Evolutionary conservation across 495 filamentous ascomycete genomes (phyloP), one percentile per base, ranked within the genome.

Genomic region (Podospora australis): DNA sequence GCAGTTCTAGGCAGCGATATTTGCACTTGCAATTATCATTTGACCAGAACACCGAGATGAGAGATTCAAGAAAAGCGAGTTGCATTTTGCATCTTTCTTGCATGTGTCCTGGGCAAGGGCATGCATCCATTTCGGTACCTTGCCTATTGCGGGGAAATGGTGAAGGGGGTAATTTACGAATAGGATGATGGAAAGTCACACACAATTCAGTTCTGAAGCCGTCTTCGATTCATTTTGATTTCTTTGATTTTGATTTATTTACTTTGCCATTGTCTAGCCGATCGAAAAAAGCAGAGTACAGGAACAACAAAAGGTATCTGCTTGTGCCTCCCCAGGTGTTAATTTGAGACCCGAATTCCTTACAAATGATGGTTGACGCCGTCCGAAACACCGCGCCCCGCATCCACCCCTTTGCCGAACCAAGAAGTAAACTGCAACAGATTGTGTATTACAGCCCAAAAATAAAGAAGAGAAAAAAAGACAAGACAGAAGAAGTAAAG

Each of bases 331-430:
- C 40, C 40, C 21, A 43, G 14, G 22, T 28, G 20, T 23, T 11
- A 21, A 40, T 40, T 17, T 17, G n/a, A n/a, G n/a, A n/a, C n/a
- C n/a, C n/a, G n/a, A n/a, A 36, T 36, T 17, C 32, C 19, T 16
- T 36, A 36, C n/a, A n/a, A n/a, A n/a, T n/a, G n/a, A n/a, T 36
- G 14, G 38, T 16, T 40, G 38, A 40, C 21, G 38, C 38, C 38
- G 38, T 40, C 20, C 1, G 38, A 40, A 40, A 40, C 38, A 40
- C 38, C 16, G 20, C 20, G 38, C 40, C 22, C 14, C 39, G 19
- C 21, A 11, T 7, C 40, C 22, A 28, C 22, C 23, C 23, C 40
- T 23, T 43, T 43, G 3, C 40, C 40, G 40, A 43, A 43, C 20
- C 23, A 41, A 6, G 20, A 3, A 24, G 23, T 16, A 19, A 39